A percentile compares a stretch with the other conserved stretches of the same genome.
Evolutionary conservation across 805 yeast genomes (phyloP).

Genomic region (Wickerhamiella shivajii): DNA sequence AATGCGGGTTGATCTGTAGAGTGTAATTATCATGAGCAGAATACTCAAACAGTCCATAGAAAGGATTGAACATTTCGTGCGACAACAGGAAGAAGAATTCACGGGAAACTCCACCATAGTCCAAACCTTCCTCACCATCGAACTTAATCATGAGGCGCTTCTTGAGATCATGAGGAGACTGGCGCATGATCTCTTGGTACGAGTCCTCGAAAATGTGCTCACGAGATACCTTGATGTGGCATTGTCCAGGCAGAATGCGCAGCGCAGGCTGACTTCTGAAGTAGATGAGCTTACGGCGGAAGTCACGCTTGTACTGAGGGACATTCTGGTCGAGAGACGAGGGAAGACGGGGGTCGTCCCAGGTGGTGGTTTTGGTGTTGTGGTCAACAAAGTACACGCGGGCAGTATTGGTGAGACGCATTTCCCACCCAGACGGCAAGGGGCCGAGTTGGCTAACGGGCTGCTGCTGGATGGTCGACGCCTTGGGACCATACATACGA

Average conservation of each 20-base stretch:
- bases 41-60: conserved; percentile 92
- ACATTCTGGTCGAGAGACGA: conserved; percentile 95
- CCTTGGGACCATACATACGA: conserved; percentile 71
- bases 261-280: conserved; percentile 97
- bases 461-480: conserved; percentile 90
- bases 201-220: conserved; percentile 94
- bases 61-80: conserved; percentile 98
- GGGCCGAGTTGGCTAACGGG: conserved; percentile 97
- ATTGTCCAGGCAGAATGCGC: conserved; percentile 94
- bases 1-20: conserved; percentile 92
- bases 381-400: conserved; percentile 98
- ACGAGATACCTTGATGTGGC: conserved; percentile 95
- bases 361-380: conserved; percentile 96
- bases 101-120: conserved; percentile 98
- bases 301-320: conserved; percentile 98
- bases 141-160: conserved; percentile 95
- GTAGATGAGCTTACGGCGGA: conserved; percentile 91
- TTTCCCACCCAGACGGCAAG: conserved; percentile 98
- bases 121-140: conserved; percentile 98
- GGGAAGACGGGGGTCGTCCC: conserved; percentile 99
- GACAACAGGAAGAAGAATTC: conserved; percentile 93
- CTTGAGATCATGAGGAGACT: conserved; percentile 95
- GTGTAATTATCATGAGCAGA: conserved; percentile 98
- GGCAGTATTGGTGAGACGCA: conserved; percentile 97
- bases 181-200: conserved; percentile 97